A percentile compares a stretch with the other conserved stretches of the same genome.
These are phyloP conservation scores for Mortierella sp. DNA, from an alignment of 371 early-diverging fungal genomes.

Conservation along the genomic window DNA sequence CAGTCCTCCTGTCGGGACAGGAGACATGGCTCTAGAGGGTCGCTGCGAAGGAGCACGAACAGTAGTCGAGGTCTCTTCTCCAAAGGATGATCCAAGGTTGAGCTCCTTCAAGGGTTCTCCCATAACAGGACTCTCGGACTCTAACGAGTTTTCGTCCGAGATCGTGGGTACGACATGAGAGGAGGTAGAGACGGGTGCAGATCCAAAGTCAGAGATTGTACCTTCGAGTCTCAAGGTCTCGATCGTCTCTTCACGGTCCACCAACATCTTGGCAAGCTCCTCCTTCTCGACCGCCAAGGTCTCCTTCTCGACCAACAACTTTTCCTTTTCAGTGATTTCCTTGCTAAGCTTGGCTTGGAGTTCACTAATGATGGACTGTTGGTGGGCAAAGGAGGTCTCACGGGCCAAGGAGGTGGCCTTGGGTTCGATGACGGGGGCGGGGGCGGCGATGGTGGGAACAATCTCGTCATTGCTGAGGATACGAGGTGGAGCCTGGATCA, in stretches of 20 bases:
- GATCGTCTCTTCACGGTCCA: constrained; percentile 63
- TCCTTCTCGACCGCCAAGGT: constrained; percentile 59
- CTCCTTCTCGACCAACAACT: constrained; percentile 50
- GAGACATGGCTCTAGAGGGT: background rate
- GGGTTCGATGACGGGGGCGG: constrained; percentile 1
- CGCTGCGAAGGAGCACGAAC: too few species aligned
- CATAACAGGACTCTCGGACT: background rate
- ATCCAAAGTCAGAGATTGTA: background rate
- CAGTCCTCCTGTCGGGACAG: constrained; percentile 10
- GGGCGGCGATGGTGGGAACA: background rate
- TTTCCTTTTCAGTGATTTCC: constrained; percentile 26
- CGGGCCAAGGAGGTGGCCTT: constrained; percentile 51
- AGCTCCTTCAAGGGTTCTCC: too few species aligned
- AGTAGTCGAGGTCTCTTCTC: too few species aligned
- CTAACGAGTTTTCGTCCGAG: background rate
- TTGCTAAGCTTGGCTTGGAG: constrained; percentile 39
- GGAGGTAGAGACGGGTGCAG: background rate
- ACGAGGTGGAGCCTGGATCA: constrained; percentile 47
- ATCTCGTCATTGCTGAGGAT: constrained; percentile 24
- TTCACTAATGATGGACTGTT: constrained; percentile 52
- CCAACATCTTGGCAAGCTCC: constrained; percentile 55
- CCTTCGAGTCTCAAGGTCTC: constrained; percentile 60
- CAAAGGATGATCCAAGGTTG: too few species aligned
- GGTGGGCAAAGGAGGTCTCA: constrained; percentile 49
- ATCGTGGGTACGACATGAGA: background rate